Conservation (phyloP, 2,329 filamentous ascomycete species). For the Cladosporium sp. region DNA sequence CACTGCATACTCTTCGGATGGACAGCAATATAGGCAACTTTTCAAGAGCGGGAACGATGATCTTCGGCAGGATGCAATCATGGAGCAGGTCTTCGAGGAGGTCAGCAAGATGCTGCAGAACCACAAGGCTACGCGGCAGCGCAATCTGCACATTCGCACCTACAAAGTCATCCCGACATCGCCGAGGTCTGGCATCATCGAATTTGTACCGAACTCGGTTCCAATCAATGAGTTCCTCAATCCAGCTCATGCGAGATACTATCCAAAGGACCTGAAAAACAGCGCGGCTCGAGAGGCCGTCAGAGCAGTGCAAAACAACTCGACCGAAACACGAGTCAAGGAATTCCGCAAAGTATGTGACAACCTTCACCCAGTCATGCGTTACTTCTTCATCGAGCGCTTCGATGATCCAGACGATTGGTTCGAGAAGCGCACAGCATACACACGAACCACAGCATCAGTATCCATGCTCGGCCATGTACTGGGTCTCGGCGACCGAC, state of each 20-base stretch:
- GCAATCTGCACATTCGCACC: conserved; percentile 83
- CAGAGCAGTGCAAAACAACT: conserved; percentile 60
- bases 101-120: conserved; percentile 85
- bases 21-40: conserved; percentile 78
- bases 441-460: conserved; percentile 87
- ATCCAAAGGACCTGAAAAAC: conserved; percentile 76
- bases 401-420: conserved; percentile 94
- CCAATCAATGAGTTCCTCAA: conserved; percentile 88
- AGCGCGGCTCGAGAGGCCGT: conserved; percentile 76
- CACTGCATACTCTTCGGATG: conserved; percentile 73
- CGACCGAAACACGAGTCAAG: conserved; percentile 64
- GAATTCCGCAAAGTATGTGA: conserved; percentile 74
- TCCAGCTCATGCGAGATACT: conserved; percentile 82
- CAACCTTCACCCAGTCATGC: conserved; percentile 86
- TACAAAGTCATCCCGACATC: conserved; percentile 96
- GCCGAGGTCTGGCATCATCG: conserved; percentile 80
- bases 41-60: conserved; percentile 96
- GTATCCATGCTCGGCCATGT: conserved; percentile 90
- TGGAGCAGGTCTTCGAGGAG: conserved; percentile 98
- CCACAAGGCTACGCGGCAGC: conserved; percentile 80
- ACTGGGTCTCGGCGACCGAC: conserved; percentile 85
- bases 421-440: conserved; percentile 84
- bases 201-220: conserved; percentile 92
- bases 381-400: conserved; percentile 94
- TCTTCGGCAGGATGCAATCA: conserved; percentile 92